These are phyloP conservation scores for Eucalyptus erythrocorys DNA, from an alignment of 345 rosid genomes.

Conservation along the genomic window DNA sequence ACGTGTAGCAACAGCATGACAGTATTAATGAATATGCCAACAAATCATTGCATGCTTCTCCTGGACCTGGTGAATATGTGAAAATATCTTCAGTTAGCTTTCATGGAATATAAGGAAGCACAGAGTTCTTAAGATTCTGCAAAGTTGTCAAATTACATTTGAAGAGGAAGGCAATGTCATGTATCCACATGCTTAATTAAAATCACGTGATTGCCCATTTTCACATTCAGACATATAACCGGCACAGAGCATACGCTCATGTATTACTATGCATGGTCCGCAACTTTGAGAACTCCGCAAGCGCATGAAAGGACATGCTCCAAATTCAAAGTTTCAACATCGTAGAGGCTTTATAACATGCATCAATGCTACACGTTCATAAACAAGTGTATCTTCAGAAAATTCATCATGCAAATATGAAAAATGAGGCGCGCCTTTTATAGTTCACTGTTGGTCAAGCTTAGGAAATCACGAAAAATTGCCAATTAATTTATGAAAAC, in stretches of 20 bases:
- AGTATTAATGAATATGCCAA: constrained; percentile 88
- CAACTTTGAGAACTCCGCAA: background rate
- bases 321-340: background rate
- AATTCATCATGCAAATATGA: background rate
- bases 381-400: background rate
- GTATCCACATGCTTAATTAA: background rate
- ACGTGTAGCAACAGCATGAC: constrained; percentile 98
- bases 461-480: background rate
- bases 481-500: background rate
- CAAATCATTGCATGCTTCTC: constrained; percentile 89
- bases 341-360: background rate
- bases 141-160: background rate
- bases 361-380: background rate
- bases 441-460: background rate
- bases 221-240: background rate
- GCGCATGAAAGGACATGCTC: background rate
- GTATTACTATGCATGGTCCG: background rate
- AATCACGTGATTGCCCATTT: background rate
- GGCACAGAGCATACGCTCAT: background rate
- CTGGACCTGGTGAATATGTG: constrained; percentile 51
- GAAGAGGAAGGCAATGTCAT: background rate
- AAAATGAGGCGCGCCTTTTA: background rate
- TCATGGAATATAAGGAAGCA: background rate
- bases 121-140: background rate
- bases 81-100: constrained; percentile 1